Conservation (phyloP, 208 protist genomes). For the Trypanosoma grayi region DNA sequence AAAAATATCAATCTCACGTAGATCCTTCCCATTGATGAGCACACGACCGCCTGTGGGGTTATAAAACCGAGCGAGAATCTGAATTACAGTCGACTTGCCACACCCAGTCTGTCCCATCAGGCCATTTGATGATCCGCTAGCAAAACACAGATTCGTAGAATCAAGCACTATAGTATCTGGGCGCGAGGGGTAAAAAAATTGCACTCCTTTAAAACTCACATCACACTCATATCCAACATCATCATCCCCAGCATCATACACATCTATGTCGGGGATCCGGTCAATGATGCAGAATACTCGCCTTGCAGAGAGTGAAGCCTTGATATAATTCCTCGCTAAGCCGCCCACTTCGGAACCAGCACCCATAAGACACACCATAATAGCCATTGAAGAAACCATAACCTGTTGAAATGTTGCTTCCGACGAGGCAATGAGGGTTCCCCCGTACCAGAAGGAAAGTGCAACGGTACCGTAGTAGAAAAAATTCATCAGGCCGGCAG, state of each 20-base stretch:
- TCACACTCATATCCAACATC: constrained; percentile 22
- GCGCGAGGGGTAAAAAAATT: constrained; percentile 33
- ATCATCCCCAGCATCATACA: constrained; percentile 19
- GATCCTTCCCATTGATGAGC: constrained; percentile 47
- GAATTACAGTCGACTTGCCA: constrained; percentile 72
- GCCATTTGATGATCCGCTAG: constrained; percentile 22
- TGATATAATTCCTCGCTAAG: constrained; percentile 23
- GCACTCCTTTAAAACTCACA: constrained; percentile 22
- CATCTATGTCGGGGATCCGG: constrained; percentile 27
- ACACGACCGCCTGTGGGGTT: constrained; percentile 43
- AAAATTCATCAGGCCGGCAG: constrained; percentile 27
- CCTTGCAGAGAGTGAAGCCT: constrained; percentile 16
- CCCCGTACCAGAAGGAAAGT: constrained; percentile 38
- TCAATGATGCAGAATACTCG: constrained; percentile 33
- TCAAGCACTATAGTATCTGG: constrained; percentile 18
- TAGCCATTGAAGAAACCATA: constrained; percentile 22
- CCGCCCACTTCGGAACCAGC: constrained; percentile 26
- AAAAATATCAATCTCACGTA: constrained; percentile 31
- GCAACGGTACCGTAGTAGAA: constrained; percentile 21
- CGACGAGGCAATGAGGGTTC: constrained; percentile 22
- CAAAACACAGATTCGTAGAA: constrained; percentile 20
- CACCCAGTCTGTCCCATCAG: constrained; percentile 63
- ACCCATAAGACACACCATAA: constrained; percentile 26
- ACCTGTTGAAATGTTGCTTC: constrained; percentile 32
- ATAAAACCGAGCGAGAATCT: constrained; percentile 66